These are phyloP conservation scores for Thalassiosira exigua DNA, from an alignment of 352 stramenopile species.

Conservation along the genomic window DNA sequence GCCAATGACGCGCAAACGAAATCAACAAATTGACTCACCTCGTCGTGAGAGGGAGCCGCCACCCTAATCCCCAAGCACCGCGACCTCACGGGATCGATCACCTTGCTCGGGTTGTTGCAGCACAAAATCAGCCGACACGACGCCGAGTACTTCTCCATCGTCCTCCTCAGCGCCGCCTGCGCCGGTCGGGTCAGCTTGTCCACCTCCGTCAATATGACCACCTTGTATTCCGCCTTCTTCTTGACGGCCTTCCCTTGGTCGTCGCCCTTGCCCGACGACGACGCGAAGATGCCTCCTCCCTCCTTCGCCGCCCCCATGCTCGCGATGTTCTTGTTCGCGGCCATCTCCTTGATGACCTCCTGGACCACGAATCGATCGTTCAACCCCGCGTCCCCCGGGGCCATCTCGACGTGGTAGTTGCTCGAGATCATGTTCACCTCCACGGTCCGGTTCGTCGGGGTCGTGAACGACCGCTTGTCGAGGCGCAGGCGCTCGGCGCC, in stretches of 20 bases:
- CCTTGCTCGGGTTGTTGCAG: conserved; percentile 96
- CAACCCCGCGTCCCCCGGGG: conserved; percentile 95
- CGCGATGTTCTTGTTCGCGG: conserved; percentile 86
- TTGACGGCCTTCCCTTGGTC: conserved; percentile 27
- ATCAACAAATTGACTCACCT: conserved; percentile 87
- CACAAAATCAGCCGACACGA: conserved; percentile 97
- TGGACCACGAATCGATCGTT: conserved; percentile 98
- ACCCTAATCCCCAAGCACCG: conserved; percentile 92
- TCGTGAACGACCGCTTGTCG: conserved; percentile 93
- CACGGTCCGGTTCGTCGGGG: conserved; percentile 90
- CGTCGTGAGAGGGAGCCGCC: conserved; percentile 89
- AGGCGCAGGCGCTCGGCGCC: conserved; percentile 91
- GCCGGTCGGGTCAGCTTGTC: conserved; percentile 97
- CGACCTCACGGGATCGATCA: conserved; percentile 97
- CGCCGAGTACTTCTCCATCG: conserved; percentile 96
- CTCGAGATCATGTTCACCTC: conserved; percentile 97
- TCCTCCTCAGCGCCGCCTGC: conserved; percentile 96
- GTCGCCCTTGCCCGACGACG: conserved; percentile 6
- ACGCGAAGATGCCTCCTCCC: conserved; percentile 26
- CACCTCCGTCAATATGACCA: conserved; percentile 97
- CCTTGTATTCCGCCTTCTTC: conserved; percentile 78
- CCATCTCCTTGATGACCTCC: conserved; percentile 99
- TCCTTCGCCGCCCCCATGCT: conserved; percentile 26
- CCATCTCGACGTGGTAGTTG: conserved; percentile 99
- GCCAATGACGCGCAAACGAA: too few species aligned